Evolutionary conservation across 2,329 filamentous ascomycete species (phyloP).

Genomic region (Trichoderma sp.): DNA sequence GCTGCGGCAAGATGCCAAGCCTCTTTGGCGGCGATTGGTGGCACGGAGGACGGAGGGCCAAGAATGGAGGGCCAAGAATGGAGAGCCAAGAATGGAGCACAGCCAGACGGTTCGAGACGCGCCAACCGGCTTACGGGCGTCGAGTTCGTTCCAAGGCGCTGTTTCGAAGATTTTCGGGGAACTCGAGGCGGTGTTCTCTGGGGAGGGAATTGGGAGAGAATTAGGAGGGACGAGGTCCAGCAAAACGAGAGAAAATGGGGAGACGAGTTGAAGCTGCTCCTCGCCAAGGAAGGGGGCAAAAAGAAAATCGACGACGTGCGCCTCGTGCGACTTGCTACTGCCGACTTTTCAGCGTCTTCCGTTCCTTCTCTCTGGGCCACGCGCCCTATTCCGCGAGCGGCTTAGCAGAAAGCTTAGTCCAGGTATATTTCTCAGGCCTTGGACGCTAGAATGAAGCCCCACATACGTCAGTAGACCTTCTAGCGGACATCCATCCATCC

Average conservation of each 20-base stretch:
- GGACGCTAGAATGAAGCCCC: background rate
- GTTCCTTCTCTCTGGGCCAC: background rate
- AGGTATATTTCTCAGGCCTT: background rate
- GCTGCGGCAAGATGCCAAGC: slow-evolving; percentile 11
- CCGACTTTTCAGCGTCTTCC: slow-evolving; percentile 9
- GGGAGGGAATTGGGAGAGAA: background rate
- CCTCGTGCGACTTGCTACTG: background rate
- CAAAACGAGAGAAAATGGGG: too few species aligned
- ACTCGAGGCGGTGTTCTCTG: too few species aligned
- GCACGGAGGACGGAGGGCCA: background rate
- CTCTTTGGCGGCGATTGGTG: slow-evolving; percentile 5
- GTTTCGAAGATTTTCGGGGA: background rate
- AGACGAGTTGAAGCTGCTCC: background rate
- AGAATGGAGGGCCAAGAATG: background rate
- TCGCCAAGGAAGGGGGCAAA: background rate
- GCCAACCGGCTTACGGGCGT: background rate
- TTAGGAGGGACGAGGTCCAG: background rate
- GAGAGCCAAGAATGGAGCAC: background rate
- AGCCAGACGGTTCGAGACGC: background rate
- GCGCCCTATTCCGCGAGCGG: background rate
- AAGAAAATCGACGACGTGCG: slow-evolving; percentile 3
- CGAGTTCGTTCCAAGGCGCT: background rate
- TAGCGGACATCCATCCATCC: too few species aligned
- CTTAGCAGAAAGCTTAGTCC: slow-evolving; percentile 14
- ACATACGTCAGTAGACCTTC: background rate